Conservation (phyloP, 495 filamentous ascomycete genomes). For the Podospora pseudopauciseta region DNA sequence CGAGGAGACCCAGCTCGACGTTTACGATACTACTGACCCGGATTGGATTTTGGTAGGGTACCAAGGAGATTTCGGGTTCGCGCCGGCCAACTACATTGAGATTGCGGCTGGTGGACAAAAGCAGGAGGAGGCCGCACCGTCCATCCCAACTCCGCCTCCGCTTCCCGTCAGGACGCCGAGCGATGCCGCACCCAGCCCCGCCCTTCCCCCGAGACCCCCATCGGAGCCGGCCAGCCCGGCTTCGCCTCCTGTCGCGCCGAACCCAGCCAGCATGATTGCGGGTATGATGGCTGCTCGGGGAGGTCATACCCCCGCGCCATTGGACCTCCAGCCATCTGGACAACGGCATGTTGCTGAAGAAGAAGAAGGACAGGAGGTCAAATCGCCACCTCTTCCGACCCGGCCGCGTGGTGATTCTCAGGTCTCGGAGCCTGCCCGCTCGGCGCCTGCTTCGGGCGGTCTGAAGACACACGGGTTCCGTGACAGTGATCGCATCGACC, state of each 20-base stretch:
- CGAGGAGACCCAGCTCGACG: conserved; percentile 77
- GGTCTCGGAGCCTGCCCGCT: conserved; percentile 49
- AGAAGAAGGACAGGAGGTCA: conserved; percentile 32
- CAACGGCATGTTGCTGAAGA: conserved; percentile 28
- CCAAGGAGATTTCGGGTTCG: conserved; percentile 87
- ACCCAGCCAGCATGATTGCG: conserved; percentile 69
- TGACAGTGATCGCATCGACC: conserved; percentile 20
- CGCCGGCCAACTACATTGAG: conserved; percentile 96
- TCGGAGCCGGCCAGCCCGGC: conserved; percentile 30
- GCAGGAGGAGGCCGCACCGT: conserved; percentile 27
- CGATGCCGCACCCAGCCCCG: conserved; percentile 30
- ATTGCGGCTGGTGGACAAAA: conserved; percentile 35
- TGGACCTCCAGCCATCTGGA: conserved; percentile 23
- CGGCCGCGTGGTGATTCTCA: conserved; percentile 62
- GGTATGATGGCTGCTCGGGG: conserved; percentile 61
- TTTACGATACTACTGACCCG: conserved; percentile 88
- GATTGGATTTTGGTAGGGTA: conserved; percentile 94
- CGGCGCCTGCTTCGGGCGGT: conserved; percentile 28
- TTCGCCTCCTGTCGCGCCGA: conserved; percentile 40
- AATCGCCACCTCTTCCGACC: conserved; percentile 57
- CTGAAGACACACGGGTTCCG: background rate
- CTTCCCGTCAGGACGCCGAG: conserved; percentile 30
- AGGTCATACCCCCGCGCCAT: conserved; percentile 23
- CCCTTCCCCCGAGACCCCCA: conserved; percentile 33
- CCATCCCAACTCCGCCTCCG: conserved; percentile 28